Percentiles rank a stretch among this genome's conserved stretches.
These are phyloP conservation scores for Lotmaria passim DNA, from an alignment of 208 protist species.

Conservation along the genomic window DNA sequence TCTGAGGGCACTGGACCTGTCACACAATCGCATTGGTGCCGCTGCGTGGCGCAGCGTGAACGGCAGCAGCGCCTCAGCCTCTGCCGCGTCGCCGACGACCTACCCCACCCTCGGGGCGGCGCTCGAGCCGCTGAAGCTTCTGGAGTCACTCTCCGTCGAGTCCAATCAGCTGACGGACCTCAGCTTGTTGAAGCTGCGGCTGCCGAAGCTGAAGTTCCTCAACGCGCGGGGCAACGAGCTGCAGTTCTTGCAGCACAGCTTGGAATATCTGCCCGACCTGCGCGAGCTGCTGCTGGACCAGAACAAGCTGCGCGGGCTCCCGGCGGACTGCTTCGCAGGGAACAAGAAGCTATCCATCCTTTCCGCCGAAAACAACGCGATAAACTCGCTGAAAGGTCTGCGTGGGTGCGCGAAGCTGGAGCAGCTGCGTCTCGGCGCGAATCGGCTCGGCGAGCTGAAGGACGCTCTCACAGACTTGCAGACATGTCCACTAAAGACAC, in stretches of 20 bases:
- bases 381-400: conserved; percentile 74
- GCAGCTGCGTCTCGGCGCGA: conserved; percentile 62
- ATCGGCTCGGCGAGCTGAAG: conserved; percentile 73
- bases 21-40: conserved; percentile 72
- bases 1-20: conserved; percentile 83
- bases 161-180: conserved; percentile 82
- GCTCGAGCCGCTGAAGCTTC: conserved; percentile 45
- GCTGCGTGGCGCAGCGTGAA: conserved; percentile 24
- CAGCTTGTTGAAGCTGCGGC: conserved; percentile 45
- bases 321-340: conserved; percentile 52
- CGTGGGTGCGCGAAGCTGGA: conserved; percentile 47
- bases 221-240: conserved; percentile 92
- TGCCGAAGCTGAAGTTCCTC: conserved; percentile 79
- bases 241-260: conserved; percentile 70
- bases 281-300: conserved; percentile 91
- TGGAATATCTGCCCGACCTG: conserved; percentile 74
- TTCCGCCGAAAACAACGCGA: conserved; percentile 78
- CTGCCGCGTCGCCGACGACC: conserved; percentile 1
- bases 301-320: conserved; percentile 84
- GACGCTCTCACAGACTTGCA: conserved; percentile 53
- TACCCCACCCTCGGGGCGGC: conserved; percentile 46
- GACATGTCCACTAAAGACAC: conserved; percentile 31
- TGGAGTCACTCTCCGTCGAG: conserved; percentile 90
- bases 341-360: conserved; percentile 67
- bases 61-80: background rate